Evolutionary conservation across 2,329 filamentous ascomycete species (phyloP), one percentile per base, ranked within the genome.

Genomic region (Xylariaceae sp.): DNA sequence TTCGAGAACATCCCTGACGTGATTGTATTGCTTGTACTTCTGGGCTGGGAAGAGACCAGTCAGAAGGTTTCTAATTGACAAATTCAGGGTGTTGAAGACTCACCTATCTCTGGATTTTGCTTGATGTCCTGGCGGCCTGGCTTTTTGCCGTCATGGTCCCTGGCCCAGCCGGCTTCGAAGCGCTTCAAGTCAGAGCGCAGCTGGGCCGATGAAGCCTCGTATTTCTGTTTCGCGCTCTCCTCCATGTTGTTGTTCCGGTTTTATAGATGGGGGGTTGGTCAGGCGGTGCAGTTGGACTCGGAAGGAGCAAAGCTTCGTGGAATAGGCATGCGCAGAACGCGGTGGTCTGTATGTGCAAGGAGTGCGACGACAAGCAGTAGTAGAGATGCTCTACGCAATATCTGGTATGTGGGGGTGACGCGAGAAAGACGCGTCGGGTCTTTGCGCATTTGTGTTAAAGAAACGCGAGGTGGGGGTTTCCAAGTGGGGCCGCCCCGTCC

Each of bases 21-120:
- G 77, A 54, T 80, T 78, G 58, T 88, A 89, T 42, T 83, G 71
- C 53, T 83, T 86, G 59, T 90, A 90, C 52, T 87, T 88, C 29
- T 66, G 67, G 23, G 78, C 80, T 83, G 45, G 8, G 19, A 18
- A 17, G 19, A 25, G 6, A 9, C 14, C 4, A 29, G 23, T 24
- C n/a, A 24, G 18, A 6, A 23, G n/a, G 8, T 8, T n/a, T 8
- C 21, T n/a, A 8, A n/a, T 23, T 8, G 21, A 23, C 21, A 23
- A 23, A n/a, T 8, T 8, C n/a, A 6, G 5, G 24, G 24, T 6
- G 7, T 11, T 22, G 3, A 3, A 30, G 5, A 64, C 21, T 10
- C 70, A 86, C 83, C 80, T 49, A 89, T 87, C 0, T 72, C 70
- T 5, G 73, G 68, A 47, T 85, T 77, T 33, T 70, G 68, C 60